These are phyloP conservation scores for Houttuynia cordata DNA, from an alignment of 164 flowering plant species.

Conservation along the genomic window DNA sequence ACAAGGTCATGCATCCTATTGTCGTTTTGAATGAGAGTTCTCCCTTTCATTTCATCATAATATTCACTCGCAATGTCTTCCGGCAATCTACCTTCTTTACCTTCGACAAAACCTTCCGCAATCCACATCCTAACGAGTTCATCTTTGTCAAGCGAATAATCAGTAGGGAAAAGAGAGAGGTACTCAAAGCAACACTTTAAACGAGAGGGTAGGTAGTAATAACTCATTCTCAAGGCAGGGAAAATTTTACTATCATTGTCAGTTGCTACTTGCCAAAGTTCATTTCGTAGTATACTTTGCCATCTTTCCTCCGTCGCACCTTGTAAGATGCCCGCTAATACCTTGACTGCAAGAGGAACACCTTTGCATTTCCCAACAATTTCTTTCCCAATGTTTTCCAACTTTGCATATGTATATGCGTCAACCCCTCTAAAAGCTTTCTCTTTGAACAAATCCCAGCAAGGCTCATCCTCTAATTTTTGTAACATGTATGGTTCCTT, in stretches of 20 bases:
- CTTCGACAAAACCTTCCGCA: conserved; percentile 4
- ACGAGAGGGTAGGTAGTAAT: conserved; percentile 6
- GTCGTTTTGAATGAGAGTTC: background rate
- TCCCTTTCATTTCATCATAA: background rate
- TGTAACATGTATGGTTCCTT: background rate
- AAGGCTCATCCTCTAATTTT: conserved; percentile 1
- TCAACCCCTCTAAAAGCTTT: conserved; percentile 1
- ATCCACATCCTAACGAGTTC: conserved; percentile 8
- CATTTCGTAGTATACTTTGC: conserved; percentile 2
- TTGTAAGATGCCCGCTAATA: conserved; percentile 10
- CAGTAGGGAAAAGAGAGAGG: conserved; percentile 11
- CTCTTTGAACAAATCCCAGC: conserved; percentile 7
- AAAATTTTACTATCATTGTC: background rate
- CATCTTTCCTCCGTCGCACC: conserved; percentile 1
- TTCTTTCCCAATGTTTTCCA: conserved; percentile 10
- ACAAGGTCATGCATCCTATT: conserved; percentile 1
- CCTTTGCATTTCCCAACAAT: conserved; percentile 13
- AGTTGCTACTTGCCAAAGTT: conserved; percentile 10
- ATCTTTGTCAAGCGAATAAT: background rate
- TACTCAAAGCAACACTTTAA: conserved; percentile 9
- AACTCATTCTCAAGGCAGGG: conserved; percentile 9
- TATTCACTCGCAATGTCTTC: background rate
- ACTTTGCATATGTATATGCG: background rate
- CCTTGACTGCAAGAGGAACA: conserved; percentile 7
- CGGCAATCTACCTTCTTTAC: background rate